phyloP scores from a whole-genome alignment of 257 asterid genomes.

The Forsythia suspensa region DNA sequence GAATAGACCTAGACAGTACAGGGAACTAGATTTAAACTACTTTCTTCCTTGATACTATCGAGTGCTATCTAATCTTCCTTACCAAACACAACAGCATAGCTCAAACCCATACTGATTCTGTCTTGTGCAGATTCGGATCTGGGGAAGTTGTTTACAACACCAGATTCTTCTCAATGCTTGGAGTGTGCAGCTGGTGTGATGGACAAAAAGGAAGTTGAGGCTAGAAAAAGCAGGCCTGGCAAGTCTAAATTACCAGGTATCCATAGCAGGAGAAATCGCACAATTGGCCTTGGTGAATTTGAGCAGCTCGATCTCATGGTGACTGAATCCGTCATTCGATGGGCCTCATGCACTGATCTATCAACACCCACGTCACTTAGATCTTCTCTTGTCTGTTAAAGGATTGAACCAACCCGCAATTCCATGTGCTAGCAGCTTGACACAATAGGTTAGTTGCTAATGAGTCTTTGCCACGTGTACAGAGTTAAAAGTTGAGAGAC shows the following conservation, averaged over 20 bases:
- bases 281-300: slow-evolving; percentile 64
- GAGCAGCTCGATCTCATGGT: slow-evolving; percentile 59
- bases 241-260: slow-evolving; percentile 36
- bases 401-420: slow-evolving; percentile 1
- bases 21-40: too few species aligned
- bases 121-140: slow-evolving; percentile 27
- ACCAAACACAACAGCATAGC: background rate
- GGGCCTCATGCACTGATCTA: slow-evolving; percentile 79
- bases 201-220: slow-evolving; percentile 31
- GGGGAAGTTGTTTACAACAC: slow-evolving; percentile 21
- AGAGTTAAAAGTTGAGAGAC: background rate
- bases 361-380: slow-evolving; percentile 64
- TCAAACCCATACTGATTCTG: background rate
- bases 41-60: background rate
- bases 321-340: slow-evolving; percentile 73
- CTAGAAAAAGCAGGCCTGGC: slow-evolving; percentile 23
- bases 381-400: slow-evolving; percentile 72
- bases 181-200: slow-evolving; percentile 27
- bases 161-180: slow-evolving; percentile 18
- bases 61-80: too few species aligned
- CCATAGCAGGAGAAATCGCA: slow-evolving; percentile 67
- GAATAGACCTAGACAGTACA: too few species aligned
- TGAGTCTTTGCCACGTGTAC: slow-evolving; percentile 13
- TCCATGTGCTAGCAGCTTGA: slow-evolving; percentile 9
- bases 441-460: background rate